Base-by-base conservation (phyloP, 1,139 yeast genomes). In the Citeromyces hawaiiensis region DNA sequence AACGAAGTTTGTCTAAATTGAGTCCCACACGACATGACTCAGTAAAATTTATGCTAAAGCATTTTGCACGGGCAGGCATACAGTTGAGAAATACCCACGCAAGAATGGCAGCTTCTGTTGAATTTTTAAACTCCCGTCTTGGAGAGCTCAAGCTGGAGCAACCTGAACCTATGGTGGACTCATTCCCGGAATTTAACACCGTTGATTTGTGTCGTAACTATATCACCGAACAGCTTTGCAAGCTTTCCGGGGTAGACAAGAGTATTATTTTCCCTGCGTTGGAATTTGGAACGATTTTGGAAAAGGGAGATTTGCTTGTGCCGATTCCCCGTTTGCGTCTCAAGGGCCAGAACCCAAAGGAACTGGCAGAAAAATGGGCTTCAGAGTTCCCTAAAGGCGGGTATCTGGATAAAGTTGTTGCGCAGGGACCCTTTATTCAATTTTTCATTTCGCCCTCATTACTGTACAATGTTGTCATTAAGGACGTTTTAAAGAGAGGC, bases 261-360 rank as follows among this genome's bases (percentile, higher is more conserved):
- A 64, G 66, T 10, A 59, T 83, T 39, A 83, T 88, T 47, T 86
- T 71, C 61, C 83, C 87, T 44, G 87, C 96, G 37, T 72, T 91
- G 54, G 97, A 91, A 61, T 76, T 93, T 67, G 87, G 96, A 33
- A 69, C 73, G 47, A 78, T 88, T 37, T 63, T 83, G 49, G 96
- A 86, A 44, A 83, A 93, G 57, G 98, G 98, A 53, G 99, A 91
- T 59, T 71, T 91, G 54, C 70, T 88, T 49, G 74, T 91, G 43
- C 97, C 99, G 36, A 71, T 91, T 39, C 98, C 98, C 51, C 77
- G 97, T 59, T 72, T 91, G 56, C 77, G 96, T 63, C 68, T 87
- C 50, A 87, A 88, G 64, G 95, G 94, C 37, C 66, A 76, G 40
- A 82, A 83, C 49, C 93, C 94, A 40, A 53, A 51, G 34, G 86